phyloP scores from a whole-genome alignment of 2,329 filamentous ascomycete species.

The Penicillium verrucosum region DNA sequence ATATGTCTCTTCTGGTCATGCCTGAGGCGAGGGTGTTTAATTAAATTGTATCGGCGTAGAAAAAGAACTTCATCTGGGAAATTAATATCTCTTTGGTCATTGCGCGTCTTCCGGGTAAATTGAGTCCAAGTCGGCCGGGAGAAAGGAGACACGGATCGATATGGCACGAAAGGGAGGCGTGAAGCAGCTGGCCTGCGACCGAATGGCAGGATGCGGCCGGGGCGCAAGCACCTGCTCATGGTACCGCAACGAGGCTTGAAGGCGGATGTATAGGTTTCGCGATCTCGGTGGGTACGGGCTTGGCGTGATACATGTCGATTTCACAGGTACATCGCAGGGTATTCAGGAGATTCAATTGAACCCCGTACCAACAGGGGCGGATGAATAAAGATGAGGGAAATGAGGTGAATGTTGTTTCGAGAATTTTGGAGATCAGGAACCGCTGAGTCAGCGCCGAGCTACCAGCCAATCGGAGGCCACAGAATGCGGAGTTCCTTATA shows the following conservation, averaged over 20 bases:
- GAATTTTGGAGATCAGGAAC: constrained; percentile 10
- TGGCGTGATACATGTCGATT: constrained; percentile 29
- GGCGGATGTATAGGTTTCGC: constrained; percentile 29
- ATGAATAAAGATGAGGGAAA: not conserved
- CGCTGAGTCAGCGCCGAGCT: constrained; percentile 6
- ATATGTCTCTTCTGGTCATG: constrained; percentile 22
- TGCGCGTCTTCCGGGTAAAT: not conserved
- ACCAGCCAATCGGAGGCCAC: not conserved
- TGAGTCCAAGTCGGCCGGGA: constrained; percentile 6
- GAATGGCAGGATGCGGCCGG: constrained; percentile 36
- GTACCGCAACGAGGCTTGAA: constrained; percentile 32
- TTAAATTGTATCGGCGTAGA: constrained; percentile 18
- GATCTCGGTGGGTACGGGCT: constrained; percentile 25
- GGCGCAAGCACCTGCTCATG: constrained; percentile 43
- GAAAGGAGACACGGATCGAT: constrained; percentile 5
- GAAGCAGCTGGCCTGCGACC: constrained; percentile 27
- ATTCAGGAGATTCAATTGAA: not conserved
- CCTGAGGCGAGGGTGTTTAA: constrained; percentile 13
- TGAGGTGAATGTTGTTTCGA: constrained; percentile 2
- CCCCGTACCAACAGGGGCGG: not conserved
- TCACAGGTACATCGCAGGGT: constrained; percentile 17
- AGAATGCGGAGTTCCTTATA: constrained; percentile 9
- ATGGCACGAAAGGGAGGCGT: constrained; percentile 12
- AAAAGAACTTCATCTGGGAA: constrained; percentile 18
- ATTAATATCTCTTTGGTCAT: constrained; percentile 9